These are phyloP conservation scores for Pyrenophora teres DNA, from an alignment of 2,329 filamentous ascomycete genomes.

Conservation along the genomic window DNA sequence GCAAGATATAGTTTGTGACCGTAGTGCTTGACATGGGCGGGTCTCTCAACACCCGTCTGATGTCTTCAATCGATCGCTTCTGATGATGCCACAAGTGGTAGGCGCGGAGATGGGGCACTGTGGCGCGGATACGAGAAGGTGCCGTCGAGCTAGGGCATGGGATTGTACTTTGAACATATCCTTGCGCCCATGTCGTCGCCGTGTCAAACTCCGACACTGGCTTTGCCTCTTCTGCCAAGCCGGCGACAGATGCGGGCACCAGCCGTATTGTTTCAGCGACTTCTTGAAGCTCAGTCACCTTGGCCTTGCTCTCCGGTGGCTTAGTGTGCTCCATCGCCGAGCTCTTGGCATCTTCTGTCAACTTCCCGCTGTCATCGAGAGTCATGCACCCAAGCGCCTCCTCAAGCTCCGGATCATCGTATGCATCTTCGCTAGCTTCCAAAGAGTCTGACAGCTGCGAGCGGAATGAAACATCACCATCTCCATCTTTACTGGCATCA, in stretches of 20 bases:
- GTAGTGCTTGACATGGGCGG: constrained; percentile 38
- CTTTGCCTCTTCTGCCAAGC: not conserved
- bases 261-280: not conserved
- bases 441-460: not conserved
- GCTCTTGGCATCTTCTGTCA: constrained; percentile 7
- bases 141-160: constrained; percentile 23
- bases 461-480: not conserved
- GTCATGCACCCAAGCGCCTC: constrained; percentile 24
- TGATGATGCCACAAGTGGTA: constrained; percentile 45
- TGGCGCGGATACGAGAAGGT: constrained; percentile 37
- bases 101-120: constrained; percentile 37
- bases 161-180: constrained; percentile 36
- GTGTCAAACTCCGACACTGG: constrained; percentile 26
- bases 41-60: constrained; percentile 33
- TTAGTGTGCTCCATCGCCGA: not conserved
- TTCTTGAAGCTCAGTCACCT: not conserved
- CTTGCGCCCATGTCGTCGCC: constrained; percentile 38
- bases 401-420: constrained; percentile 36
- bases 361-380: constrained; percentile 16
- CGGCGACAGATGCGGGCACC: not conserved
- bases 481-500: not conserved
- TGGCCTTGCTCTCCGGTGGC: not conserved
- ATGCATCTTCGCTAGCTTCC: constrained; percentile 20
- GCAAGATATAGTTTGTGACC: constrained; percentile 37
- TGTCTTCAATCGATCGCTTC: constrained; percentile 24